phyloP scores from a whole-genome alignment of 2,329 filamentous ascomycete species.

The Alternaria sp. region DNA sequence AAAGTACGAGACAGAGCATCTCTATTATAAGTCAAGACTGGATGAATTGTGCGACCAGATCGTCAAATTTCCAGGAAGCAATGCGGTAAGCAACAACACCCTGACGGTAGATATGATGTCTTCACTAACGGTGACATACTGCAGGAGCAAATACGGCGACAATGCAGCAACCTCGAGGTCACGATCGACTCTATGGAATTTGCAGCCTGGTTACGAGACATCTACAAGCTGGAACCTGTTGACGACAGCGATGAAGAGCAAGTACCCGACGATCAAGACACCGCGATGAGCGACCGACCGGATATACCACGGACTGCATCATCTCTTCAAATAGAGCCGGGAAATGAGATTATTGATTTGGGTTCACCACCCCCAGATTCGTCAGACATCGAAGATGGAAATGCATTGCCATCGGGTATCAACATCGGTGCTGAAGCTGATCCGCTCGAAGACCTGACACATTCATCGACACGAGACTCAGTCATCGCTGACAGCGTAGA shows the following conservation, averaged over 20 bases:
- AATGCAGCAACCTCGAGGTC: slow-evolving; percentile 67
- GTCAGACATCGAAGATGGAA: slow-evolving; percentile 2
- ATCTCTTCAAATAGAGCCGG: not conserved
- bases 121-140: not conserved
- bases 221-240: slow-evolving; percentile 23
- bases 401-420: not conserved
- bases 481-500: slow-evolving; percentile 14
- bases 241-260: slow-evolving; percentile 6
- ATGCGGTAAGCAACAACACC: slow-evolving; percentile 32
- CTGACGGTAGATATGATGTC: not conserved
- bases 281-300: not conserved
- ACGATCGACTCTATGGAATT: slow-evolving; percentile 69
- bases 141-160: slow-evolving; percentile 58
- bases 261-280: not conserved
- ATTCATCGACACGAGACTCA: not conserved
- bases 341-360: slow-evolving; percentile 25
- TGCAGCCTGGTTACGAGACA: slow-evolving; percentile 51
- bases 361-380: slow-evolving; percentile 24
- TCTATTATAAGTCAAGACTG: slow-evolving; percentile 23
- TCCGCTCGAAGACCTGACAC: not conserved
- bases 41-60: slow-evolving; percentile 30
- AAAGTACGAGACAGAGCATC: slow-evolving; percentile 17
- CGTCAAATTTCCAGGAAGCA: slow-evolving; percentile 55
- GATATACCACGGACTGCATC: not conserved
- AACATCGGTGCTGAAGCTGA: not conserved